Conservation (phyloP, 2,329 filamentous ascomycete genomes). For the Neonectria ditissima region DNA sequence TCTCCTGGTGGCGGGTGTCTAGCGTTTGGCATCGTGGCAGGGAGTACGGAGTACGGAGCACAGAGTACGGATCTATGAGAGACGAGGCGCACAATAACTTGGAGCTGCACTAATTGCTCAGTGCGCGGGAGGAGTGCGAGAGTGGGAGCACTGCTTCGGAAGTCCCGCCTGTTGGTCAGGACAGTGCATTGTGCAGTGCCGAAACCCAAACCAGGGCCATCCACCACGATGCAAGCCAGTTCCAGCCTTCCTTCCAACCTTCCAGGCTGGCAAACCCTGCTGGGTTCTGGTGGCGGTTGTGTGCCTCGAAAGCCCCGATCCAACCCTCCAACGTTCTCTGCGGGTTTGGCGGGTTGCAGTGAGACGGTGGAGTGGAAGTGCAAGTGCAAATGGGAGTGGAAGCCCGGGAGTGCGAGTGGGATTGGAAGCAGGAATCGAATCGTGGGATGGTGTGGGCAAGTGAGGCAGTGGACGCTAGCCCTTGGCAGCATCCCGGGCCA, state of each 20-base stretch:
- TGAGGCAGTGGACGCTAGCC: conserved; percentile 43
- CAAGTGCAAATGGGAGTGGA: no score
- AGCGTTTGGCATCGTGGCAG: conserved; percentile 20
- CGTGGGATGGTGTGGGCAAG: conserved; percentile 13
- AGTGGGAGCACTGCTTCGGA: background rate
- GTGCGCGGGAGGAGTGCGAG: background rate
- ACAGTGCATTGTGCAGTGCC: conserved; percentile 25
- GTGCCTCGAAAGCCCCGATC: conserved; percentile 20
- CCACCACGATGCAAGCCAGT: conserved; percentile 24
- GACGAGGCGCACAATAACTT: background rate
- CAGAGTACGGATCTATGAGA: background rate
- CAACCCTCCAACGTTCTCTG: conserved; percentile 19
- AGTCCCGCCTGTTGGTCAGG: conserved; percentile 8
- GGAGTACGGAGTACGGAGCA: background rate
- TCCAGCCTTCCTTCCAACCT: conserved; percentile 22
- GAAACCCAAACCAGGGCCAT: conserved; percentile 19
- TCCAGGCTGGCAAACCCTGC: conserved; percentile 33
- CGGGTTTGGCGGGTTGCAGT: conserved; percentile 27
- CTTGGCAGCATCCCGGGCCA: conserved; percentile 35
- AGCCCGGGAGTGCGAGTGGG: no score
- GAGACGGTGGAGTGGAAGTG: conserved; percentile 20
- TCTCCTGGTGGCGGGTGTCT: conserved; percentile 29
- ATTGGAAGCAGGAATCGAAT: background rate
- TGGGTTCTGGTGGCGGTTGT: conserved; percentile 23
- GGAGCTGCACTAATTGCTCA: background rate